Conservation (phyloP, 257 asterid genomes). For the Anisodus tanguticus region DNA sequence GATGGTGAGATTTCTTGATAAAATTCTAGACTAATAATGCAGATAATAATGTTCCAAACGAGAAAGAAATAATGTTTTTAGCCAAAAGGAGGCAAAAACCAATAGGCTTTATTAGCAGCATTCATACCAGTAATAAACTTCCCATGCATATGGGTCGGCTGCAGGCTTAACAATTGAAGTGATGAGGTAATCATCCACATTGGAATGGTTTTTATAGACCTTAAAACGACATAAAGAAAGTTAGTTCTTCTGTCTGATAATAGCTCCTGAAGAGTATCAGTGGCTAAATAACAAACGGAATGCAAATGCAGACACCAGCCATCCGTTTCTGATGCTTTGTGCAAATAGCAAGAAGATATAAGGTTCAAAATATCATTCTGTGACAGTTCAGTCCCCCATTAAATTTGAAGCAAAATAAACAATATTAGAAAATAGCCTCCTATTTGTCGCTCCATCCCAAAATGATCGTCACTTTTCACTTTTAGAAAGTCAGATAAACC, state of each 20-base stretch:
- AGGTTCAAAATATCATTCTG: not conserved
- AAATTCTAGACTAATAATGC: not conserved
- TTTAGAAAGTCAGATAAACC: not conserved
- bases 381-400: not conserved
- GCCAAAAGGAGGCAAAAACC: not conserved
- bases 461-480: not conserved
- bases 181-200: constrained; percentile 83
- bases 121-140: constrained; percentile 85
- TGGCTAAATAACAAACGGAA: not conserved
- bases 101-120: not conserved
- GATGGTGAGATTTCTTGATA: not conserved
- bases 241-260: constrained; percentile 5
- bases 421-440: not conserved
- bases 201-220: constrained; percentile 76
- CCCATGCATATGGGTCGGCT: constrained; percentile 89
- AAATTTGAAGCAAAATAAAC: not conserved
- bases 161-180: constrained; percentile 79
- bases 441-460: not conserved
- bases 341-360: not conserved
- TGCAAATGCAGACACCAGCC: not conserved
- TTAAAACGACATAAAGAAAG: constrained; percentile 36
- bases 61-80: not conserved
- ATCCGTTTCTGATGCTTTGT: not conserved
- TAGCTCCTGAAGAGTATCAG: not conserved
- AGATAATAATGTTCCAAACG: not conserved